phyloP scores from a whole-genome alignment of 768 basidiomycete species.

The Neoboletus magnificus region DNA sequence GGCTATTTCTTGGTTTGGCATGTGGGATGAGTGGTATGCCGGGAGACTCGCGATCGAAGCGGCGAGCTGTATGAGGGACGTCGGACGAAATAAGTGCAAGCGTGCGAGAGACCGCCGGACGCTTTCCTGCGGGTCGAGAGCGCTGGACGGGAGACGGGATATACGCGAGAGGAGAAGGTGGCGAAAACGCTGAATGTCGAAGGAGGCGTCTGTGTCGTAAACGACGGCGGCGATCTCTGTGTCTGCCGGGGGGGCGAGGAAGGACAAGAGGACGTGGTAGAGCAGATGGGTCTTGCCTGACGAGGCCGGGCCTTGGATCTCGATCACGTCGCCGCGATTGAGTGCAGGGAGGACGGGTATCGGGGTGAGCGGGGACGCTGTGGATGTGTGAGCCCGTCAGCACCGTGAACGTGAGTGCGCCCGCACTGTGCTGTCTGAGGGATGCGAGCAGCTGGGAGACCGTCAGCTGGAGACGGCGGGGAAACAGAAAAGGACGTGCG shows the following conservation, averaged over 20 bases:
- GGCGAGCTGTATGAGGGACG: slow-evolving; percentile 66
- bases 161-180: slow-evolving; percentile 51
- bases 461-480: slow-evolving; percentile 5
- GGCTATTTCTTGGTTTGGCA: slow-evolving; percentile 55
- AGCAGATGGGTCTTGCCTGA: slow-evolving; percentile 81
- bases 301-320: slow-evolving; percentile 70
- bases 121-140: slow-evolving; percentile 25
- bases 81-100: slow-evolving; percentile 68
- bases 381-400: slow-evolving; percentile 28
- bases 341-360: slow-evolving; percentile 30
- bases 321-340: slow-evolving; percentile 60
- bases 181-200: slow-evolving; percentile 54
- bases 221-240: slow-evolving; percentile 62
- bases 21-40: slow-evolving; percentile 45
- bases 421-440: slow-evolving; percentile 40
- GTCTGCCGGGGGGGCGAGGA: slow-evolving; percentile 48
- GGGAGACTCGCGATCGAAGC: slow-evolving; percentile 59
- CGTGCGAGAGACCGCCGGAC: slow-evolving; percentile 44
- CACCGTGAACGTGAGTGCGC: background rate
- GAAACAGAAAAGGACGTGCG: slow-evolving; percentile 18
- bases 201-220: slow-evolving; percentile 67
- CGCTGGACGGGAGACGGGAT: slow-evolving; percentile 19
- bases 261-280: slow-evolving; percentile 57
- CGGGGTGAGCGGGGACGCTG: slow-evolving; percentile 27
- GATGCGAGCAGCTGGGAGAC: slow-evolving; percentile 42